Conservation (phyloP, 805 yeast genomes). For the Yarrowia sp. region DNA sequence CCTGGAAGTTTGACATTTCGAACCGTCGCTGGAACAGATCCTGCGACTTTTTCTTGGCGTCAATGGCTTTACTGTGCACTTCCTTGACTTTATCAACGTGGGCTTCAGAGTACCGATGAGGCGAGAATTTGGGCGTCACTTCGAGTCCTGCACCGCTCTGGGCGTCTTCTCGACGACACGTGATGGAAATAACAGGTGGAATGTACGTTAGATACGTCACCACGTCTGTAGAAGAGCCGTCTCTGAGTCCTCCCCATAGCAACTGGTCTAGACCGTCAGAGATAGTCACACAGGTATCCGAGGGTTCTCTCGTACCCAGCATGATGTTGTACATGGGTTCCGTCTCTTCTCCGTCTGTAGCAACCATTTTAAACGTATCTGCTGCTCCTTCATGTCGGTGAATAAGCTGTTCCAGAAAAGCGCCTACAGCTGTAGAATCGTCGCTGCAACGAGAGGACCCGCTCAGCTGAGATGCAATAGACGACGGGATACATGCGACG, state of each 20-base stretch:
- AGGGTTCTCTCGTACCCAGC: constrained; percentile 8
- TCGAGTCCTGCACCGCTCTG: constrained; percentile 44
- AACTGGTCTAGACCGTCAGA: constrained; percentile 44
- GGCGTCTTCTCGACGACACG: constrained; percentile 46
- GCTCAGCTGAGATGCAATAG: constrained; percentile 16
- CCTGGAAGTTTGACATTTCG: constrained; percentile 41
- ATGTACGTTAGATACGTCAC: constrained; percentile 42
- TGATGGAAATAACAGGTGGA: constrained; percentile 43
- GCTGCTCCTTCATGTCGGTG: constrained; percentile 5
- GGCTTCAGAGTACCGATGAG: constrained; percentile 43
- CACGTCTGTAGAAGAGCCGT: constrained; percentile 22
- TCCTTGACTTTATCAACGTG: constrained; percentile 33
- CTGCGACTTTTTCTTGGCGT: constrained; percentile 40
- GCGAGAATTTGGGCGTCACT: constrained; percentile 42
- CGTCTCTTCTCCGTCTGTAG: constrained; percentile 39
- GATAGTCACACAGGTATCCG: constrained; percentile 41
- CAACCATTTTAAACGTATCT: constrained; percentile 32
- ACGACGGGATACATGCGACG: constrained; percentile 22
- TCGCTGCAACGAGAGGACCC: constrained; percentile 40
- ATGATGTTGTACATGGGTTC: constrained; percentile 27
- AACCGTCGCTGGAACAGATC: constrained; percentile 39
- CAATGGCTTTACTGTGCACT: constrained; percentile 34
- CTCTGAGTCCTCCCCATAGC: constrained; percentile 42
- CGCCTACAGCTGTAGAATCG: constrained; percentile 41
- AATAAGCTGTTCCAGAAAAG: constrained; percentile 40